These are phyloP conservation scores for Phtheirospermum japonicum DNA, from an alignment of 257 asterid species.

Conservation along the genomic window DNA sequence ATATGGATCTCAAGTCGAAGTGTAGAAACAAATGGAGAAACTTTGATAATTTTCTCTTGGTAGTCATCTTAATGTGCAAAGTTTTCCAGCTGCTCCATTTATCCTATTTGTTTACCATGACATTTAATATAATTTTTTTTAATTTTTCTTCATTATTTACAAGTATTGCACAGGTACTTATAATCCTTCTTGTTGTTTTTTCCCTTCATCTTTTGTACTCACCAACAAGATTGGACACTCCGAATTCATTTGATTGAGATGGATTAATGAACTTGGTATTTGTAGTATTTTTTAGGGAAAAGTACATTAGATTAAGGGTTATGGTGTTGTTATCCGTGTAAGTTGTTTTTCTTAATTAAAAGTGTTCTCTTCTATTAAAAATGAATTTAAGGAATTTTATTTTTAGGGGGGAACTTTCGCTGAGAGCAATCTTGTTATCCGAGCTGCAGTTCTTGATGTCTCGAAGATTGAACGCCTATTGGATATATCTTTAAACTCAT, in stretches of 20 bases:
- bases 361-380: not conserved
- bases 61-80: not conserved
- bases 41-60: not conserved
- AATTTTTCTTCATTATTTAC: not conserved
- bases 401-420: no score
- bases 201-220: no score
- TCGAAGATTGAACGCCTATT: constrained; percentile 84
- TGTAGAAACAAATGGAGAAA: constrained; percentile 3
- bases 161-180: no score
- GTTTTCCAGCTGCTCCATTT: not conserved
- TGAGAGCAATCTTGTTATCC: no score
- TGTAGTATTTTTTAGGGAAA: constrained; percentile 67
- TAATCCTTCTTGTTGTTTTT: no score
- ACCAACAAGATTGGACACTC: no score
- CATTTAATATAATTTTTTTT: no score
- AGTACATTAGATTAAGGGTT: constrained; percentile 72
- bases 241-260: no score
- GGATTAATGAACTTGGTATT: constrained; percentile 58
- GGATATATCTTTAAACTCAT: constrained; percentile 82
- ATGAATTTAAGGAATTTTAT: no score
- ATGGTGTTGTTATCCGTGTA: constrained; percentile 83
- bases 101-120: constrained; percentile 15
- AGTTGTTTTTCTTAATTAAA: constrained; percentile 32
- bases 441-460: no score
- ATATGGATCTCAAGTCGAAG: no score